phyloP scores from a whole-genome alignment of 257 asterid species.

The Solanum pinnatisectum region DNA sequence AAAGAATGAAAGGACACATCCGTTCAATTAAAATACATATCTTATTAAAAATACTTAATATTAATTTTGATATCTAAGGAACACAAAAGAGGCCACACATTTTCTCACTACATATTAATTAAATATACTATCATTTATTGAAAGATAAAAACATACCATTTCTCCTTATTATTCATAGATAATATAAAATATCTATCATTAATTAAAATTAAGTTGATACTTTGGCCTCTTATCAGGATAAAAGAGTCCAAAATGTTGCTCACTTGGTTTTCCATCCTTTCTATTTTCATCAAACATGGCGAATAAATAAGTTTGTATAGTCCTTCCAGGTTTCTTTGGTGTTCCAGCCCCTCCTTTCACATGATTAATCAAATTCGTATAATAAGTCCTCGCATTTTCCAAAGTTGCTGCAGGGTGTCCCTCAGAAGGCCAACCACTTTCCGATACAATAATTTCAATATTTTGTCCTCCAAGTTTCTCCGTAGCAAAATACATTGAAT shows the following conservation, averaged over 20 bases:
- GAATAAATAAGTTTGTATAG: slow-evolving; percentile 38
- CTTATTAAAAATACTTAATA: too few relatives aligned
- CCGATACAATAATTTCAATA: slow-evolving; percentile 20
- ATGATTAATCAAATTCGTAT: slow-evolving; percentile 8
- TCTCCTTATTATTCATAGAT: too few relatives aligned
- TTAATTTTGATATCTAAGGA: too few relatives aligned
- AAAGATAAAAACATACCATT: too few relatives aligned
- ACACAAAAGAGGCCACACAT: too few relatives aligned
- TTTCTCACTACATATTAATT: too few relatives aligned
- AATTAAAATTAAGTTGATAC: slow-evolving; percentile 13
- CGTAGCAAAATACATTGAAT: slow-evolving; percentile 16
- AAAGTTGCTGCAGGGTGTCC: slow-evolving; percentile 13
- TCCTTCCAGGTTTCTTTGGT: slow-evolving; percentile 22
- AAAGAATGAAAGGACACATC: too few relatives aligned
- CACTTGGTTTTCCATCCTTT: slow-evolving; percentile 12
- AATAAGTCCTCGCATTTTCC: slow-evolving; percentile 3
- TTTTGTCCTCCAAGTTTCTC: slow-evolving; percentile 19
- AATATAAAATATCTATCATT: not conserved
- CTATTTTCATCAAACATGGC: slow-evolving; percentile 50
- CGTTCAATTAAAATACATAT: too few relatives aligned
- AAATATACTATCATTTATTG: too few relatives aligned
- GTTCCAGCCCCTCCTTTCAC: slow-evolving; percentile 15
- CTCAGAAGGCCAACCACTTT: slow-evolving; percentile 32
- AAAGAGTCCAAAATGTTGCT: slow-evolving; percentile 41
- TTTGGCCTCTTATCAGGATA: slow-evolving; percentile 16